Evolutionary conservation across 1,139 yeast genomes (phyloP).

Genomic region (Kluyveromyces sp.): DNA sequence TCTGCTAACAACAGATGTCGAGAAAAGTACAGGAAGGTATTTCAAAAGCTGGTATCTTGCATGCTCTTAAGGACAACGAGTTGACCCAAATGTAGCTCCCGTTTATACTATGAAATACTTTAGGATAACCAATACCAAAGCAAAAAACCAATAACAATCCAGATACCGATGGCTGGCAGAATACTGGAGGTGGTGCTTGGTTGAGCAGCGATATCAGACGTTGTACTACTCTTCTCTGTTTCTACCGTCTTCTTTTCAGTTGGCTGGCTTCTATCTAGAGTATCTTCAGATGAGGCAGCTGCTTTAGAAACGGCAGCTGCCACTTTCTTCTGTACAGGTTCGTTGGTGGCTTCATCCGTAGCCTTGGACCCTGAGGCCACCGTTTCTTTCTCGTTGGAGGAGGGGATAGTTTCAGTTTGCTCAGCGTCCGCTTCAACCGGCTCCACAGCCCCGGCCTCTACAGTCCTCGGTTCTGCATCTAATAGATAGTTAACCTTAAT

Average conservation of each 20-base stretch:
- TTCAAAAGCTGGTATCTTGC: too few relatives aligned
- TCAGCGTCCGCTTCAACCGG: slow-evolving; percentile 1
- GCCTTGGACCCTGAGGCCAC: slow-evolving; percentile 3
- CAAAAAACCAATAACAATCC: slow-evolving; percentile 5
- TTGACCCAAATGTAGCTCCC: not conserved
- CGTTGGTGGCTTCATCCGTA: slow-evolving; percentile 14
- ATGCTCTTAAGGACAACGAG: too few relatives aligned
- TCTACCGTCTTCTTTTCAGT: slow-evolving; percentile 1
- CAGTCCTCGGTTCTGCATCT: slow-evolving; percentile 10
- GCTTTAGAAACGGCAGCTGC: not conserved
- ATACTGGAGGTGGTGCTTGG: slow-evolving; percentile 1
- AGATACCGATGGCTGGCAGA: slow-evolving; percentile 2
- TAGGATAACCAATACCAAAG: slow-evolving; percentile 6
- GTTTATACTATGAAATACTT: not conserved
- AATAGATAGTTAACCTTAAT: slow-evolving; percentile 64
- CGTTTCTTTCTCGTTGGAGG: slow-evolving; percentile 9
- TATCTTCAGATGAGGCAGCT: not conserved
- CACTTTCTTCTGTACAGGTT: slow-evolving; percentile 9
- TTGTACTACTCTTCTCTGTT: not conserved
- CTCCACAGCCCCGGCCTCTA: slow-evolving; percentile 7
- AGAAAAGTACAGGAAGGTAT: not conserved
- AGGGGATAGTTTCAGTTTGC: slow-evolving; percentile 11
- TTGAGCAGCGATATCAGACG: not conserved
- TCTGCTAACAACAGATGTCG: not conserved
- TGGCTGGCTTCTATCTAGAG: not conserved